These are phyloP conservation scores for Prunus dulcis DNA, from an alignment of 306 rosid species.

Conservation along the genomic window DNA sequence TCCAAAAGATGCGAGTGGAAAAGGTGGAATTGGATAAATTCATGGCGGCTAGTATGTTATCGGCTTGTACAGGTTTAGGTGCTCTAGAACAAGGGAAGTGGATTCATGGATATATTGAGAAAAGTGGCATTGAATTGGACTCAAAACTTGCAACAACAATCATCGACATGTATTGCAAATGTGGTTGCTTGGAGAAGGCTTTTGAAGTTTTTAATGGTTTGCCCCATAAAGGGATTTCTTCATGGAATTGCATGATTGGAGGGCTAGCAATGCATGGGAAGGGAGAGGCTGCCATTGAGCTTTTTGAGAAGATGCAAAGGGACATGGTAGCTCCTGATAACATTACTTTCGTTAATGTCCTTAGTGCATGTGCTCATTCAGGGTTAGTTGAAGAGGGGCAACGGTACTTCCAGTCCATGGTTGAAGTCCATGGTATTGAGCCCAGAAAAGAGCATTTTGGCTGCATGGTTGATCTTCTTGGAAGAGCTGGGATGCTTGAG, in stretches of 20 bases:
- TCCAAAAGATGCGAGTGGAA: constrained; percentile 42
- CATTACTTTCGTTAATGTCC: constrained; percentile 57
- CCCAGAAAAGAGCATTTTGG: constrained; percentile 57
- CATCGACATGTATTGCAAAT: constrained; percentile 69
- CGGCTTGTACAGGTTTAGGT: constrained; percentile 59
- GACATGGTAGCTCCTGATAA: constrained; percentile 41
- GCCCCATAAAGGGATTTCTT: constrained; percentile 39
- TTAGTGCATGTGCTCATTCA: constrained; percentile 61
- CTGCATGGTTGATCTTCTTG: constrained; percentile 64
- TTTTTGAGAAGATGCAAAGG: constrained; percentile 48
- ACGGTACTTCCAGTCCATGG: constrained; percentile 36
- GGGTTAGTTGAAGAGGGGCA: constrained; percentile 52
- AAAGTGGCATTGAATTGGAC: constrained; percentile 48
- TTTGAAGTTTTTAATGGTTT: constrained; percentile 40
- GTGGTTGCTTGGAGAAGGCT: constrained; percentile 63
- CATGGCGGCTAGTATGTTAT: constrained; percentile 58
- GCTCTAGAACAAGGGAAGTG: constrained; percentile 65
- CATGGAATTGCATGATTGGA: constrained; percentile 73
- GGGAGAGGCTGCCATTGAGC: constrained; percentile 49
- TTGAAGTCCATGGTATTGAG: constrained; percentile 35
- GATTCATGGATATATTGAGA: constrained; percentile 49
- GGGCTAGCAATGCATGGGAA: constrained; percentile 74
- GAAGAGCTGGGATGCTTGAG: constrained; percentile 50
- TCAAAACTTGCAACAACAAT: constrained; percentile 51
- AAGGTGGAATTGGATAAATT: constrained; percentile 45